Evolutionary conservation across 805 yeast species (phyloP).

Genomic region (Starmerella apis): DNA sequence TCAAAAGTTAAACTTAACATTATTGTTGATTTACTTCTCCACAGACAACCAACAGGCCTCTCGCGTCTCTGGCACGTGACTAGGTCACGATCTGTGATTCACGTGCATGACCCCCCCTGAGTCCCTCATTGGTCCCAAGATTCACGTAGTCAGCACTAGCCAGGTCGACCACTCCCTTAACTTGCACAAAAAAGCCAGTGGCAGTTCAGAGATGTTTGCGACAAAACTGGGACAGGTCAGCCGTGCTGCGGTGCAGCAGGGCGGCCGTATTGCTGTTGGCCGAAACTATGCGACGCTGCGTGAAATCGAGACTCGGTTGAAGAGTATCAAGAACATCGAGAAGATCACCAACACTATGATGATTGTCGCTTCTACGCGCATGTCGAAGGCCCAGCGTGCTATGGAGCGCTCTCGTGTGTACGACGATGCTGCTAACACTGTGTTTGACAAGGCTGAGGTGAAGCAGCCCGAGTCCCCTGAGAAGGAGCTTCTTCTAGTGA

Average conservation of each 20-base stretch:
- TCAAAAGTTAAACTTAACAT: too few species aligned
- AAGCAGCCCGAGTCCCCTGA: slow-evolving; percentile 42
- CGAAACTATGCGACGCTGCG: slow-evolving; percentile 85
- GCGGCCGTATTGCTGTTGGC: slow-evolving; percentile 9
- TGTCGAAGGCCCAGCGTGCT: slow-evolving; percentile 90
- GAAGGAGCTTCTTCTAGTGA: slow-evolving; percentile 72
- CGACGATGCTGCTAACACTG: slow-evolving; percentile 67
- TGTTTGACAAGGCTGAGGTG: slow-evolving; percentile 74
- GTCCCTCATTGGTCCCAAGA: slow-evolving; percentile 6
- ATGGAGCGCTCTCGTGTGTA: slow-evolving; percentile 80
- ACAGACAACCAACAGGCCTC: too few species aligned
- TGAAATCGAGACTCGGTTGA: slow-evolving; percentile 95
- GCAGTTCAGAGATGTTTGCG: slow-evolving; percentile 17
- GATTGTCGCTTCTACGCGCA: slow-evolving; percentile 96
- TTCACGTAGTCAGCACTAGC: not conserved
- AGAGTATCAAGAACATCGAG: slow-evolving; percentile 96
- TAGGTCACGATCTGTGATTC: too few species aligned
- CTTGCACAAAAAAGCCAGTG: slow-evolving; percentile 6
- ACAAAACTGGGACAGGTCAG: slow-evolving; percentile 18
- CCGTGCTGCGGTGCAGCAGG: slow-evolving; percentile 9
- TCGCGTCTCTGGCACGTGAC: too few species aligned
- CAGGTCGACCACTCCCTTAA: not conserved
- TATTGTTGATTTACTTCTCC: too few species aligned
- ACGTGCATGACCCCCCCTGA: too few species aligned
- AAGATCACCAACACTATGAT: slow-evolving; percentile 99